Percentiles rank a stretch among this genome's conserved stretches.
Conservation (phyloP, 176 grass and related monocot genomes). For the Neostapfia colusana region DNA sequence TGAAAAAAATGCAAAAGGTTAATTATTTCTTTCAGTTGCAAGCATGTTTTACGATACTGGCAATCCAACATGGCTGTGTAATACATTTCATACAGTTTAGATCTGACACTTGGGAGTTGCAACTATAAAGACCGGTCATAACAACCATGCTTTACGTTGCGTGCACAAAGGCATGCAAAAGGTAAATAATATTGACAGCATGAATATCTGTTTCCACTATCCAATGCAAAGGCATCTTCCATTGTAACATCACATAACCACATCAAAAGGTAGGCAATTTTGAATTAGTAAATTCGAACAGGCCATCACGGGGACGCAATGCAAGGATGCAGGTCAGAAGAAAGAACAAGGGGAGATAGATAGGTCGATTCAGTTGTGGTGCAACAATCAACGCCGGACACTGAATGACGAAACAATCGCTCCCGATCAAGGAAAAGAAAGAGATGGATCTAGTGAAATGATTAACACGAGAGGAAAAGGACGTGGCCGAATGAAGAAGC, state of each 20-base stretch:
- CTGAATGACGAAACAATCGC: not conserved
- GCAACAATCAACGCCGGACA: not conserved
- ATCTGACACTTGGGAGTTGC: not conserved
- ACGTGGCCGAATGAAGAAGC: no score
- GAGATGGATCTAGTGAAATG: not conserved
- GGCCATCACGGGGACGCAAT: not conserved
- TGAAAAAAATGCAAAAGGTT: not conserved
- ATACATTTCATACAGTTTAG: not conserved
- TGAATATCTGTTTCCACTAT: not conserved
- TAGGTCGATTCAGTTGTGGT: not conserved
- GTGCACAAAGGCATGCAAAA: not conserved
- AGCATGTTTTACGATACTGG: not conserved
- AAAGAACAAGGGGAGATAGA: not conserved
- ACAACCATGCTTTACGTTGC: no score
- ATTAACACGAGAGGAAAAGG: not conserved
- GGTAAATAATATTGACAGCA: not conserved
- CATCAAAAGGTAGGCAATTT: no score
- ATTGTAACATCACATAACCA: not conserved
- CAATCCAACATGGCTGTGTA: not conserved
- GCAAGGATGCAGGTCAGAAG: not conserved
- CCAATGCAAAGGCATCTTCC: not conserved
- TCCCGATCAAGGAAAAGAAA: no score
- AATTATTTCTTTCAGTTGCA: not conserved
- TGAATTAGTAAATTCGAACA: not conserved
- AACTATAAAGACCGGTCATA: not conserved